Percentiles rank a stretch among this genome's conserved stretches.
phyloP scores from a whole-genome alignment of 1,284 basidiomycete genomes.

The Apiotrichum laibachii region DNA sequence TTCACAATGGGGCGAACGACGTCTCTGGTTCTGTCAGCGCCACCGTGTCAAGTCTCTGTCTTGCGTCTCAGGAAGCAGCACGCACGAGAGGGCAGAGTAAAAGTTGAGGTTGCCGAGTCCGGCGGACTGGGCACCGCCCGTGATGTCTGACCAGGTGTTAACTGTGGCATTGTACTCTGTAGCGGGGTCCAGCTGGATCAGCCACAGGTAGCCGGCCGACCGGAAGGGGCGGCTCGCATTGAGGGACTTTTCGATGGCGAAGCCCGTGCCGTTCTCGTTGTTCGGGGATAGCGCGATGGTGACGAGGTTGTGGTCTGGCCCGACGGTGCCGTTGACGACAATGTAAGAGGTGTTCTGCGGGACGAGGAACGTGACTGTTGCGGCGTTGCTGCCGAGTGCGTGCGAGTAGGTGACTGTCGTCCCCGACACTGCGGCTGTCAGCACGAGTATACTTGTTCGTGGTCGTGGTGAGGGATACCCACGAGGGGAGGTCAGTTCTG shows the following conservation, averaged over 20 bases:
- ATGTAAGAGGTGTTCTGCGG: background rate
- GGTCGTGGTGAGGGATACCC: background rate
- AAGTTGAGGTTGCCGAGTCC: background rate
- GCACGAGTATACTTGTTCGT: background rate
- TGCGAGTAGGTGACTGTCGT: background rate
- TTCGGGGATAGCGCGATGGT: background rate
- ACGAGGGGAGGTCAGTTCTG: background rate
- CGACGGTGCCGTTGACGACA: background rate
- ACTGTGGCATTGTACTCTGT: background rate
- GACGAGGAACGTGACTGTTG: background rate
- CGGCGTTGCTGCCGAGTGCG: background rate
- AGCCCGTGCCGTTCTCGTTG: background rate
- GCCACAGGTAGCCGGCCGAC: background rate
- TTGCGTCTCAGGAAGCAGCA: background rate
- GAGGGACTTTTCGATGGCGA: too few species aligned
- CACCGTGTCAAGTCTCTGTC: background rate
- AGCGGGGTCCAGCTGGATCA: background rate
- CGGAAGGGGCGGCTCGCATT: conserved; percentile 1
- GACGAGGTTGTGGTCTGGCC: background rate
- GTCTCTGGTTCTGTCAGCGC: background rate
- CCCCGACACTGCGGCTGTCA: background rate
- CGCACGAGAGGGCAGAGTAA: background rate
- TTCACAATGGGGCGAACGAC: background rate
- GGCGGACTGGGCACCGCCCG: background rate
- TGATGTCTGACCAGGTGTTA: background rate